Conservation (phyloP, 345 rosid species). For the Euphorbia lathyris region DNA sequence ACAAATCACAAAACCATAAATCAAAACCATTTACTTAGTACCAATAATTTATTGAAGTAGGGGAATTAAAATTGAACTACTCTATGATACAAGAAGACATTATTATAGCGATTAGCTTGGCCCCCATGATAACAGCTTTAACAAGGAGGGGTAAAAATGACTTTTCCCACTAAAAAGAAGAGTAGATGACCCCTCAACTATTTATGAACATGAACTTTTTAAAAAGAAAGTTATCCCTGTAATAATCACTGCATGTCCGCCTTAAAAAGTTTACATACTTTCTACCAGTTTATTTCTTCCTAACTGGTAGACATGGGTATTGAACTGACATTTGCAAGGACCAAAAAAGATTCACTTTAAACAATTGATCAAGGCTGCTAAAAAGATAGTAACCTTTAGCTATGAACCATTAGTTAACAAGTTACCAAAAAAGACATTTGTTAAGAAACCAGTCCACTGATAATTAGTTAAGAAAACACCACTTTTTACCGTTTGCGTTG, state of each 20-base stretch:
- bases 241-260: slow-evolving; percentile 12
- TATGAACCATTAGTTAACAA: slow-evolving; percentile 1
- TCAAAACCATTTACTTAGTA: background rate
- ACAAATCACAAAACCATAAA: background rate
- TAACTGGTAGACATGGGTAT: slow-evolving; percentile 16
- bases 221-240: background rate
- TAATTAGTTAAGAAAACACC: background rate
- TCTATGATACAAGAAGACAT: background rate
- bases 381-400: background rate
- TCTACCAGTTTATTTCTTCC: slow-evolving; percentile 6
- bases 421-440: background rate
- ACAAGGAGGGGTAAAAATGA: background rate
- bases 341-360: slow-evolving; percentile 22
- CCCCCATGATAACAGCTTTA: background rate
- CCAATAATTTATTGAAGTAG: background rate
- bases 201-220: slow-evolving; percentile 5
- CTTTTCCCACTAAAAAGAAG: background rate
- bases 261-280: slow-evolving; percentile 23
- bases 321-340: slow-evolving; percentile 26
- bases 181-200: background rate
- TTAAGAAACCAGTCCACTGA: background rate
- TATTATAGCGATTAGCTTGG: background rate
- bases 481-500: background rate
- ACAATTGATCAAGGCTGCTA: slow-evolving; percentile 15
- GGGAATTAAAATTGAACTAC: background rate